Evolutionary conservation across 2,329 filamentous ascomycete genomes (phyloP), one percentile per base, ranked within the genome.

Genomic region (Cercospora canescens): DNA sequence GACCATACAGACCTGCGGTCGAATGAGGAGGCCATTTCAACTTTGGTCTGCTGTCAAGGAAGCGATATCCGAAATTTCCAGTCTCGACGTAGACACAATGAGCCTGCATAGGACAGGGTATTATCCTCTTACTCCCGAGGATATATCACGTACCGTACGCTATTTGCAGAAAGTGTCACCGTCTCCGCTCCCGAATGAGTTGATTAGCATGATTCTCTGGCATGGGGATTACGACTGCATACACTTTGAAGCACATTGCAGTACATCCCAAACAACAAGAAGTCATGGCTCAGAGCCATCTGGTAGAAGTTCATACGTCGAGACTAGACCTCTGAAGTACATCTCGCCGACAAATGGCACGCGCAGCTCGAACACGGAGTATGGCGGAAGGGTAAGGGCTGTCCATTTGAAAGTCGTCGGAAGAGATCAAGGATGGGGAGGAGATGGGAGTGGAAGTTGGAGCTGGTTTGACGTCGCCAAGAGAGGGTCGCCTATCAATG

Each of bases 151-250:
- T 30, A 55, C 62, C 9, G 41, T 67, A 9, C 62, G 55, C 16
- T 63, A 63, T 28, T 16, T 69, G 16, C 55, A 60, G 24, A 57
- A 62, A 24, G 67, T 56, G 16, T 61, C 67, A 11, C 14, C 56
- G 4, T 41, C 57, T n/a, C 62, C 59, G 12, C 26, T 70, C 2
- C 67, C 68, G 5, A 45, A 63, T 30, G 68, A 70, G 24, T 57
- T 70, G 2, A 39, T 68, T 52, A 70, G 65, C 57, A 35, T 52
- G 3, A 67, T 70, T 14, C 60, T 70, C 26, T 60, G 54, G n/a
- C 37, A 67, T 12, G 68, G 66, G 24, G 60, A 67, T 48, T 70
- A 70, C 64, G 68, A 70, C 41, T 68, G 66, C 56, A 55, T 70
- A 26, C 66, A 67, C 32, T 65, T 68, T 45, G 56, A 12, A 30